A percentile compares a stretch with the other conserved stretches of the same genome.
Conservation (phyloP, 2,329 filamentous ascomycete species). For the Neonectria magnoliae region DNA sequence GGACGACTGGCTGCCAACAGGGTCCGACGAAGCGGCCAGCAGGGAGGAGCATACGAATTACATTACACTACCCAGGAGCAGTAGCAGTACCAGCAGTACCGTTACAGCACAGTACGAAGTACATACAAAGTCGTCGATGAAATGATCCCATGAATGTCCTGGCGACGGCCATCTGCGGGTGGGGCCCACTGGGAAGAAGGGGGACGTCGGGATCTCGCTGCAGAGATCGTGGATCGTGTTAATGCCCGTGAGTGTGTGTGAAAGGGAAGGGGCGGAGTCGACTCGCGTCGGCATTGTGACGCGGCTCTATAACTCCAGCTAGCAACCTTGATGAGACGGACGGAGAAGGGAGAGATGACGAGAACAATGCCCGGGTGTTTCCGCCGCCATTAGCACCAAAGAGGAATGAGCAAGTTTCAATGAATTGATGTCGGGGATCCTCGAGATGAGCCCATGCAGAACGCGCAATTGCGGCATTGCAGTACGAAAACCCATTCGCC, state of each 20-base stretch:
- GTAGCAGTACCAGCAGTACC: background rate
- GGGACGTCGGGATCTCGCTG: constrained; percentile 29
- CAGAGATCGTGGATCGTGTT: constrained; percentile 42
- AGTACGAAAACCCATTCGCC: background rate
- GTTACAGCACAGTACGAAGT: constrained; percentile 3
- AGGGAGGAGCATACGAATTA: background rate
- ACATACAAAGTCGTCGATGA: background rate
- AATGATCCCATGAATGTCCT: background rate
- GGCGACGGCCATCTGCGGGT: constrained; percentile 8
- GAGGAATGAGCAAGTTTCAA: background rate
- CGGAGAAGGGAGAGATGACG: constrained; percentile 1
- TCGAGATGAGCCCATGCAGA: background rate
- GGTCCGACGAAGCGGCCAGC: background rate
- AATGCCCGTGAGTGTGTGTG: constrained; percentile 30
- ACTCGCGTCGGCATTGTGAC: constrained; percentile 7
- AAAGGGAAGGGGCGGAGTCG: constrained; percentile 11
- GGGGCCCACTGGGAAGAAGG: background rate
- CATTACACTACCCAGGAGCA: background rate
- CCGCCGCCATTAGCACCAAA: constrained; percentile 10
- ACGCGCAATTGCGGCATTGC: constrained; percentile 1
- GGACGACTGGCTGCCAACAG: constrained; percentile 17
- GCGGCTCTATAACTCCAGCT: background rate
- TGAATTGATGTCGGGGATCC: background rate
- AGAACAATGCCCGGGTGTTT: constrained; percentile 24
- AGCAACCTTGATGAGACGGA: constrained; percentile 22